Evolutionary conservation across 768 basidiomycete species (phyloP).

Genomic region (Mycena belliarum): DNA sequence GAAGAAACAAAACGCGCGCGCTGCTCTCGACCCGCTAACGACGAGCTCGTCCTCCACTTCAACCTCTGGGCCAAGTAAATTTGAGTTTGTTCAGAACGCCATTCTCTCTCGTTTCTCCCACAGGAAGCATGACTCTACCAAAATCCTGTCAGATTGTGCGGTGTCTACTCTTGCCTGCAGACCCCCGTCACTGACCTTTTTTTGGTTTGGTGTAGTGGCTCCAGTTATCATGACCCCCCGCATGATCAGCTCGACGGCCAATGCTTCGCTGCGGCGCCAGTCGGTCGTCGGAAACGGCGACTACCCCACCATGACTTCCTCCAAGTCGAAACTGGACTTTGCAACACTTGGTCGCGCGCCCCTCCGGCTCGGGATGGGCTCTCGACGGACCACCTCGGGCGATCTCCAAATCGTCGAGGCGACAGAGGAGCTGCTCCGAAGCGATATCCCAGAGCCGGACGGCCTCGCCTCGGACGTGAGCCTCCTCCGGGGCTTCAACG

Average conservation of each 20-base stretch:
- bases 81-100: slow-evolving; percentile 68
- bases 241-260: slow-evolving; percentile 72
- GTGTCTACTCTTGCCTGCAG: slow-evolving; percentile 14
- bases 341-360: slow-evolving; percentile 80
- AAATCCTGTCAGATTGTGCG: slow-evolving; percentile 77
- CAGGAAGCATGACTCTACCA: slow-evolving; percentile 68
- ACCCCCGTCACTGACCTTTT: slow-evolving; percentile 6
- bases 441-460: slow-evolving; percentile 72
- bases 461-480: slow-evolving; percentile 75
- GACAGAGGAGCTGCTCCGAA: slow-evolving; percentile 70
- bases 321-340: slow-evolving; percentile 60
- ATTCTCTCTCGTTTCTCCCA: slow-evolving; percentile 71
- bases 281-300: background rate
- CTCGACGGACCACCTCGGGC: slow-evolving; percentile 73
- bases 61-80: slow-evolving; percentile 43
- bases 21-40: slow-evolving; percentile 39
- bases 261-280: slow-evolving; percentile 53
- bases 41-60: slow-evolving; percentile 33
- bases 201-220: slow-evolving; percentile 57
- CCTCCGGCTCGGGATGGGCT: slow-evolving; percentile 62
- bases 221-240: slow-evolving; percentile 89
- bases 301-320: slow-evolving; percentile 24
- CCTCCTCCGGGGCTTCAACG: slow-evolving; percentile 88
- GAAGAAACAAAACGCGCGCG: slow-evolving; percentile 40
- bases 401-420: slow-evolving; percentile 85